Evolutionary conservation across 257 asterid species (phyloP).

Genomic region (Scutellaria minor): DNA sequence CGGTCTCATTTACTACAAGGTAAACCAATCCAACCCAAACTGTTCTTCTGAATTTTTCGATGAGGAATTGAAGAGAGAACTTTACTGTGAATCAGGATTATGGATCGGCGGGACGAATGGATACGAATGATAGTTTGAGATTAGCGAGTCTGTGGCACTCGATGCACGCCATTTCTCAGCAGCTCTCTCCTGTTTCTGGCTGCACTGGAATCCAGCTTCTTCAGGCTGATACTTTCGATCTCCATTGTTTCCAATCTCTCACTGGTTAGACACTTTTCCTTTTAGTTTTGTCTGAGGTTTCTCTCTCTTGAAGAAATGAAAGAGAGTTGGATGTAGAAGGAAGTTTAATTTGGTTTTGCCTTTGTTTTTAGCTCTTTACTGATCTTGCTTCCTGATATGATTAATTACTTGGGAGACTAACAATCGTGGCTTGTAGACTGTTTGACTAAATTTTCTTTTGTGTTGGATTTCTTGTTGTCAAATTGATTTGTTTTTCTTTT

Average conservation of each 20-base stretch:
- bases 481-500: neutral
- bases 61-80: neutral
- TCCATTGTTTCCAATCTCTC: constrained; percentile 93
- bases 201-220: constrained; percentile 93
- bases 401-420: neutral
- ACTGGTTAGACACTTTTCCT: constrained; percentile 55
- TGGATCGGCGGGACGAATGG: constrained; percentile 94
- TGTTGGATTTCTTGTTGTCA: neutral
- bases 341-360: constrained; percentile 3
- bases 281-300: neutral
- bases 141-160: constrained; percentile 98
- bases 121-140: constrained; percentile 90
- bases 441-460: neutral
- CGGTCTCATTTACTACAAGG: constrained; percentile 91
- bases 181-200: constrained; percentile 85
- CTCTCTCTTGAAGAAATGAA: neutral
- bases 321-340: neutral
- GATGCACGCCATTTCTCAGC: constrained; percentile 98
- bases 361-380: neutral
- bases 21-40: constrained; percentile 10
- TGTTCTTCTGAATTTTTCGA: neutral
- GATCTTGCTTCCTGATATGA: neutral
- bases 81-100: constrained; percentile 54
- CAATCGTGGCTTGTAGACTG: neutral
- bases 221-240: constrained; percentile 92